Evolutionary conservation across 2,329 filamentous ascomycete genomes (phyloP), one percentile per base, ranked within the genome.

Genomic region (Fusarium subglutinans): DNA sequence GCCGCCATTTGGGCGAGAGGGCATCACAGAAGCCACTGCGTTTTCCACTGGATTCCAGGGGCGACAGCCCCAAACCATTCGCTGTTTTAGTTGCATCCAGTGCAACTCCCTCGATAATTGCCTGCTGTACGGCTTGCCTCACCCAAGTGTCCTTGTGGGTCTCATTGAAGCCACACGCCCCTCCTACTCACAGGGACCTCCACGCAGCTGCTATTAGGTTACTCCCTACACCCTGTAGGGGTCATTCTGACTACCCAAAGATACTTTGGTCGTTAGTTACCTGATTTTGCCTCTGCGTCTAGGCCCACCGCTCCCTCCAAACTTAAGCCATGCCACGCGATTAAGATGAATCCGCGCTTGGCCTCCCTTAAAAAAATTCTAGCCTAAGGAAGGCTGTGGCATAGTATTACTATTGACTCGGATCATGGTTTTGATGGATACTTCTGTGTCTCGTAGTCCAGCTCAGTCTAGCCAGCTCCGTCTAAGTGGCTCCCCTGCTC

Each of bases 41-140:
- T 48, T 69, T 63, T 58, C 62, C 26, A 67, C 55, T 74, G 41
- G 55, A 69, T 74, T 74, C 64, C 71, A 68, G 68, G 67, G 59
- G 68, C 62, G 35, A 59, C 57, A 57, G 50, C 54, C 54, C 41
- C 41, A 57, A 63, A 37, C 43, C 47, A 50, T 64, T 55, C 53
- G 53, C 59, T 70, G 47, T 54, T 59, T 69, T 64, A 69, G 64
- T 64, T 53, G 47, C 44, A 64, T 63, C 48, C 53, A 58, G 60
- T 64, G 67, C 67, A 64, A 59, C 65, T 35, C 67, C 65, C 45
- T 63, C 48, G 20, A 68, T 35, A 35, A 28, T 57, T 37, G 55
- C 48, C 45, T 51, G 28, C 48, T 45, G 41, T 51, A 45, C 43
- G 43, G 41, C 41, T 35, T 50, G 38, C 44, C 41, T 50, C 24